Evolutionary conservation across 176 grass and related monocot species (phyloP), one percentile per base, ranked within the genome.

Genomic region (Echinochloa phyllopogon): DNA sequence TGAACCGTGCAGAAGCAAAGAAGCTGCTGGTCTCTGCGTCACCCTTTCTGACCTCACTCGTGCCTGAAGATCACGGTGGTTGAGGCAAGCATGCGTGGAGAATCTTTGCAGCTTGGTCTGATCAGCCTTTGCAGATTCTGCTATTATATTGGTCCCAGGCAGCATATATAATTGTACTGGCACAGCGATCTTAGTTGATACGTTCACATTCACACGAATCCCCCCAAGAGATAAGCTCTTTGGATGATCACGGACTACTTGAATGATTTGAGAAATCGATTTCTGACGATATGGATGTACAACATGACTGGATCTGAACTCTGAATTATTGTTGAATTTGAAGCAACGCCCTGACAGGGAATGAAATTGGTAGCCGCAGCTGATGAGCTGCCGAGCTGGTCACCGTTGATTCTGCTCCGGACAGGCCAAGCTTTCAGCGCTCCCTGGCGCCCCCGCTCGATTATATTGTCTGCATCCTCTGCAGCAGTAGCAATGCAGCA

Each of bases 21-120:
- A 13, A 13, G 24, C 1, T 29, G 24, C 1, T 29, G 45, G 3
- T 50, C 2, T 27, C 44, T 49, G 71, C 25, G 47, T 20, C 72
- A 38, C 3, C 27, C 16, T 37, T 45, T 20, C 14, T 63, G 57
- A 42, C 41, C 10, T 63, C 15, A 7, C 4, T 48, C 12, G 5
- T 39, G 44, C 18, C 8, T 27, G 36, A 47, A 25, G 55, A 73
- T 73, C 40, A 36, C 7, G 6, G 13, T 27, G 55, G 55, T 25
- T 42, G 40, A 58, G 50, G 33, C 33, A 45, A 10, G n/a, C 56
- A 62, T 42, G 56, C 24, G 58, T 59, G 69, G 8, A 52, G 55
- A 64, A 60, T 62, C 24, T 59, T 76, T 65, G 18, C 72, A 63
- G 53, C 50, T 83, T 63, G 23, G 65, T 7, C 11, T 61, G 8